Conservation (phyloP, 2,329 filamentous ascomycete genomes). For the Akanthomyces dipterigenus region DNA sequence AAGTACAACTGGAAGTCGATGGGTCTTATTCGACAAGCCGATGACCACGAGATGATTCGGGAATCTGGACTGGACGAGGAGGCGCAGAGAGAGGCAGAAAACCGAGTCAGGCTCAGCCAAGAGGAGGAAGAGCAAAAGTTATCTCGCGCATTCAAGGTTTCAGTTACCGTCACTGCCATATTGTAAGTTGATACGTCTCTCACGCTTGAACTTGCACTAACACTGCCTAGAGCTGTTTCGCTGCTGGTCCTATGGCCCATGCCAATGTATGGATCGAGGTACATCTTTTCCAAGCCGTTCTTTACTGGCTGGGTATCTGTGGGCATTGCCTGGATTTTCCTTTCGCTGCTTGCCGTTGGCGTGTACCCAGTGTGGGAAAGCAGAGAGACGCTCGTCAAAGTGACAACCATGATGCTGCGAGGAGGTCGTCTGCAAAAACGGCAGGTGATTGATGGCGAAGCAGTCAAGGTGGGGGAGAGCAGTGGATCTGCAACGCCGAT, state of each 20-base stretch:
- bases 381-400: constrained; percentile 44
- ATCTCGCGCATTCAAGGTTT: constrained; percentile 45
- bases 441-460: background rate
- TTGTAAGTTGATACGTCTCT: constrained; percentile 19
- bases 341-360: constrained; percentile 64
- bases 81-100: constrained; percentile 17
- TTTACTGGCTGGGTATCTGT: constrained; percentile 70
- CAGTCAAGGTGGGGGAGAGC: constrained; percentile 7
- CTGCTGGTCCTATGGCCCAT: constrained; percentile 85
- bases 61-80: constrained; percentile 44
- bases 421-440: constrained; percentile 9
- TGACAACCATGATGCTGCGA: constrained; percentile 16
- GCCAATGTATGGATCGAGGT: constrained; percentile 77
- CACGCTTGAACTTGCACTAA: background rate
- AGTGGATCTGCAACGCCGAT: constrained; percentile 14
- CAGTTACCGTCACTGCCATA: constrained; percentile 26
- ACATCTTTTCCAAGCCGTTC: constrained; percentile 55
- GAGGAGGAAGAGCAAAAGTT: constrained; percentile 43
- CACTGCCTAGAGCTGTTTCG: constrained; percentile 45
- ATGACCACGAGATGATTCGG: constrained; percentile 66
- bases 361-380: constrained; percentile 79
- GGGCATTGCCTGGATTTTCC: constrained; percentile 67
- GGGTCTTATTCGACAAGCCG: constrained; percentile 68
- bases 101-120: constrained; percentile 17
- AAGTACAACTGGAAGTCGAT: constrained; percentile 85